phyloP scores from a whole-genome alignment of 768 basidiomycete genomes.

The Zangia roseola region DNA sequence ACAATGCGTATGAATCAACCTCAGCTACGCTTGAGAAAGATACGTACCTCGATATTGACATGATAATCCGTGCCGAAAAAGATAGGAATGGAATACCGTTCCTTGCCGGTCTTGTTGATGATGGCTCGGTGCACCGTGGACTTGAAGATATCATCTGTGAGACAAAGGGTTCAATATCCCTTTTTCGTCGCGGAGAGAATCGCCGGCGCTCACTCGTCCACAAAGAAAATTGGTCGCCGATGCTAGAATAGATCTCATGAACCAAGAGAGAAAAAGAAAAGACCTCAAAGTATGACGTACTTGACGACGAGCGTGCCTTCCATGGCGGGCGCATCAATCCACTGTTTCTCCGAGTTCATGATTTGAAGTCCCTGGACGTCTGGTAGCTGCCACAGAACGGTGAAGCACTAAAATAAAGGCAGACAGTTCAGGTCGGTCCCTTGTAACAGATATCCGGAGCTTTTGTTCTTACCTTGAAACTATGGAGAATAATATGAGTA shows the following conservation, averaged over 20 bases:
- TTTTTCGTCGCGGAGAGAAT: too few species aligned
- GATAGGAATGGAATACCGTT: conserved; percentile 82
- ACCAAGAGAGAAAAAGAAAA: conserved; percentile 5
- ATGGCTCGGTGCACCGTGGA: conserved; percentile 87
- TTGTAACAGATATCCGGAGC: neutral
- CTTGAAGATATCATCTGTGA: conserved; percentile 29
- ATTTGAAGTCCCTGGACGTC: conserved; percentile 78
- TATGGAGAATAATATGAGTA: conserved; percentile 14
- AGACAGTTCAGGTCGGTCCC: too few species aligned
- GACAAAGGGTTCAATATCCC: too few species aligned
- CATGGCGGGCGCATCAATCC: conserved; percentile 82
- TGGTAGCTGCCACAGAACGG: conserved; percentile 81
- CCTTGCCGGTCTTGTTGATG: conserved; percentile 60
- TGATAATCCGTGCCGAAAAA: conserved; percentile 93
- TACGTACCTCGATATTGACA: conserved; percentile 68
- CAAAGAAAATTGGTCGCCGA: conserved; percentile 85
- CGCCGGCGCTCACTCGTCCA: conserved; percentile 67
- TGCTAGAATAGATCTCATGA: conserved; percentile 39
- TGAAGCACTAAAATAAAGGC: conserved; percentile 61
- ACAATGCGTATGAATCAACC: neutral
- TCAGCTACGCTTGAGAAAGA: neutral
- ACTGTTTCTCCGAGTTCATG: conserved; percentile 69
- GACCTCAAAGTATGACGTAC: conserved; percentile 38
- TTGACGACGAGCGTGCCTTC: conserved; percentile 85
- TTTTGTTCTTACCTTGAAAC: conserved; percentile 39